Percentiles rank a stretch among this genome's conserved stretches.
These are phyloP conservation scores for Calvatia gigantea DNA, from an alignment of 768 basidiomycete species.

Conservation along the genomic window DNA sequence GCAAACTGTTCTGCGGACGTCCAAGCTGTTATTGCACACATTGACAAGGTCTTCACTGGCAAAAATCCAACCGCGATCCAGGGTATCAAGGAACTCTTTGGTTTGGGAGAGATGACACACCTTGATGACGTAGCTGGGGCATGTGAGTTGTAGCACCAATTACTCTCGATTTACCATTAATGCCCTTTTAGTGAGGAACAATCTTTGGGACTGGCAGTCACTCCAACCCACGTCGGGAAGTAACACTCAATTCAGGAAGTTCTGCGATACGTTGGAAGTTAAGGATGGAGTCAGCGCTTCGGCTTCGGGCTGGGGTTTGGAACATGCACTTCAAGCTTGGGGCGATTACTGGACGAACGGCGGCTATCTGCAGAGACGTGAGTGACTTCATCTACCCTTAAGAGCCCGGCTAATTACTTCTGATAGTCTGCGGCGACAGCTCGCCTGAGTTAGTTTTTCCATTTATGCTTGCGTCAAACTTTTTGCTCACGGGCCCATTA, in stretches of 20 bases:
- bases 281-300: constrained; percentile 51
- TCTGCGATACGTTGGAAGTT: constrained; percentile 68
- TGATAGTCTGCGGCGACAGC: constrained; percentile 47
- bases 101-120: constrained; percentile 53
- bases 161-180: constrained; percentile 27
- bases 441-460: constrained; percentile 43
- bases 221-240: constrained; percentile 50
- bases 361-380: constrained; percentile 40
- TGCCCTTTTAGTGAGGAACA: constrained; percentile 45
- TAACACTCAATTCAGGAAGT: constrained; percentile 46
- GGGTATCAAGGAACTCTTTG: constrained; percentile 53
- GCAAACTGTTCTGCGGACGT: constrained; percentile 73
- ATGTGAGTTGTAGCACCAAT: constrained; percentile 29
- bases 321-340: constrained; percentile 60
- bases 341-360: constrained; percentile 50
- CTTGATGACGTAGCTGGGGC: constrained; percentile 66
- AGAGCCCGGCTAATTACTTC: neutral
- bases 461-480: neutral
- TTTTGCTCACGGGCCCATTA: neutral
- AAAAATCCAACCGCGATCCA: constrained; percentile 45
- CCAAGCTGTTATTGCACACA: constrained; percentile 54
- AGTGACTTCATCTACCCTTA: constrained; percentile 20
- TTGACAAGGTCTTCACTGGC: constrained; percentile 53
- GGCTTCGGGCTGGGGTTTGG: constrained; percentile 55
- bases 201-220: constrained; percentile 67